Base-by-base conservation (phyloP, 2,329 filamentous ascomycete genomes). In the Tolypocladium cylindrosporum region DNA sequence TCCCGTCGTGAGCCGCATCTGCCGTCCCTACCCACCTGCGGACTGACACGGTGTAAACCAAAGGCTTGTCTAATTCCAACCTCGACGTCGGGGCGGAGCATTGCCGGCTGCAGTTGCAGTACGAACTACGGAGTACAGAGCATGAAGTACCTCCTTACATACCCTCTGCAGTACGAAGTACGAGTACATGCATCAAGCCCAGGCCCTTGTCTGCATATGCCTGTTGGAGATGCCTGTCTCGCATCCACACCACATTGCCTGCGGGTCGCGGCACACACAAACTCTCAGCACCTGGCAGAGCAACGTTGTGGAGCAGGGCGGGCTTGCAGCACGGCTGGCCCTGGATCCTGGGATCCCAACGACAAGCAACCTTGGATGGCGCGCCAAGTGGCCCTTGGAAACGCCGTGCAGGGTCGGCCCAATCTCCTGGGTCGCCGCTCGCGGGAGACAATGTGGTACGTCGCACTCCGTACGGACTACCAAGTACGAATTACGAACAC, bases 381-480 rank as follows among this genome's bases (percentile, higher is more conserved):
- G 31, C 50, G 53, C 40, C 45, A 59, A 59, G 58, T 56, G 54
- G 59, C 55, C 55, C 43, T 51, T 27, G 55, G 55, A 41, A 55
- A 27, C 52, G 37, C 31, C n/a, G 39, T 54, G 56, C 60, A 60
- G 58, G 58, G 60, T 53, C 58, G 58, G 56, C 55, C 58, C 58
- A 57, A 55, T 51, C 58, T 60, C 55, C 52, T 61, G 60, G 60
- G 60, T 57, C 57, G 53, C 24, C n/a, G 42, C 50, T 3, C 21
- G 42, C 43, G 54, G n/a, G n/a, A 53, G 50, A 39, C 51, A 37
- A 27, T 16, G 27, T n/a, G 53, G 36, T 24, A 16, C 39, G 39
- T 24, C 53, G 40, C 24, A 27, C 24, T 27, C 24, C 24, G 24
- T 27, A 27, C 24, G 24, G 24, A 4, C 24, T 31, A 31, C 27